Conservation (phyloP, 75 land plant genomes). For the Pinus tabuliformis region DNA sequence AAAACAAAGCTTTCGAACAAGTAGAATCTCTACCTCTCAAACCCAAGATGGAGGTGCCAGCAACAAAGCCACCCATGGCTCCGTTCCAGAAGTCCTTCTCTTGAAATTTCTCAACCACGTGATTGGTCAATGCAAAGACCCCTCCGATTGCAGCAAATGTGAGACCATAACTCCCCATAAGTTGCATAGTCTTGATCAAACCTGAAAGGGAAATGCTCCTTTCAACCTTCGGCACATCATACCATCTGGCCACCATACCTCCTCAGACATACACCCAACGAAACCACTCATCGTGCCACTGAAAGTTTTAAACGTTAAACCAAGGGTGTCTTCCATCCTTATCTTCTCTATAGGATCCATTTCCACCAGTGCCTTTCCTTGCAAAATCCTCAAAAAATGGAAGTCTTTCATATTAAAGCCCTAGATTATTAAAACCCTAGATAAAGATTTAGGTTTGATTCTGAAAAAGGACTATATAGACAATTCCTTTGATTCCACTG, state of each 20-base stretch:
- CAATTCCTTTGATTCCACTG: too few species aligned
- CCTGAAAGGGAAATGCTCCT: constrained; percentile 75
- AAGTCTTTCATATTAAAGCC: too few species aligned
- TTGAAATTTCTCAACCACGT: constrained; percentile 15
- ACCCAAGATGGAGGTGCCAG: constrained; percentile 64
- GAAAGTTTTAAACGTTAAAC: constrained; percentile 49
- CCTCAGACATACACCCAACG: constrained; percentile 66
- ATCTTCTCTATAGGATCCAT: constrained; percentile 36
- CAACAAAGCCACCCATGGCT: constrained; percentile 66
- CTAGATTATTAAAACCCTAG: too few species aligned
- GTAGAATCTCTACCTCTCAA: constrained; percentile 37
- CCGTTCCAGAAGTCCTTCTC: constrained; percentile 41
- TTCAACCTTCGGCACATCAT: constrained; percentile 81
- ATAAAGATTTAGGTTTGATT: too few species aligned
- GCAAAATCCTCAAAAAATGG: too few species aligned
- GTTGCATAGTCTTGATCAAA: constrained; percentile 56
- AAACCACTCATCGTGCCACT: constrained; percentile 53
- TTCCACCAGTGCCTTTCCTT: neutral
- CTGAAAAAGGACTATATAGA: too few species aligned
- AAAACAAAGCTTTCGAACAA: neutral
- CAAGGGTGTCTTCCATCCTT: constrained; percentile 48
- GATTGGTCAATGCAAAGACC: constrained; percentile 76
- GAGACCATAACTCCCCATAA: constrained; percentile 72
- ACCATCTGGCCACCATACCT: constrained; percentile 75
- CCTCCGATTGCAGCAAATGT: constrained; percentile 86